These are phyloP conservation scores for Paracorniculantispora psalliotae DNA, from an alignment of 2,329 filamentous ascomycete genomes.

Conservation along the genomic window DNA sequence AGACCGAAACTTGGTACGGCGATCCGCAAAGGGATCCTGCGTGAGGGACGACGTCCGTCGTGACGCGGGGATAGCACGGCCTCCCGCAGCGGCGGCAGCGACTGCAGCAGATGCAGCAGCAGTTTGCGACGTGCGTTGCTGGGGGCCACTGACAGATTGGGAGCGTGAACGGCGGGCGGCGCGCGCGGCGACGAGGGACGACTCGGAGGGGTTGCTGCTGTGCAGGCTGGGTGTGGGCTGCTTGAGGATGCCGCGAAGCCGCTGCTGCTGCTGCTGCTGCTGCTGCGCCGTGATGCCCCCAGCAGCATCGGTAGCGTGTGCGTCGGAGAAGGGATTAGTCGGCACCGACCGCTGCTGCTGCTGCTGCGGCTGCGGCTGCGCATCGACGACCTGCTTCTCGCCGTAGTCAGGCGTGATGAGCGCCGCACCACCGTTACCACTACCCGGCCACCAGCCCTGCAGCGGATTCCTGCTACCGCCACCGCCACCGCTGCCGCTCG, in stretches of 20 bases:
- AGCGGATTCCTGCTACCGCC: background rate
- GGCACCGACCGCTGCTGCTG: background rate
- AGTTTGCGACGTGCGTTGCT: slow-evolving; percentile 12
- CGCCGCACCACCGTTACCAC: background rate
- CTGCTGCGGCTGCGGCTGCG: no score
- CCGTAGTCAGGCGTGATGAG: background rate
- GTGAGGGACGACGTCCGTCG: slow-evolving; percentile 27
- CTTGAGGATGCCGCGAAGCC: slow-evolving; percentile 28
- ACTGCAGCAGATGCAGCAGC: slow-evolving; percentile 20
- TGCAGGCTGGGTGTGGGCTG: slow-evolving; percentile 22
- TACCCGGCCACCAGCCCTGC: slow-evolving; percentile 3
- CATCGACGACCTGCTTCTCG: background rate
- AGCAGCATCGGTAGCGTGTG: slow-evolving; percentile 34
- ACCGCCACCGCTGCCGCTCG: no score
- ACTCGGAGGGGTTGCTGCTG: slow-evolving; percentile 25
- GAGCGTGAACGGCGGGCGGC: slow-evolving; percentile 46
- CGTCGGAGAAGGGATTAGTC: slow-evolving; percentile 44
- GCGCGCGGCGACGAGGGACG: slow-evolving; percentile 34
- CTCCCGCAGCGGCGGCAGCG: slow-evolving; percentile 31
- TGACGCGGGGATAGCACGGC: slow-evolving; percentile 17
- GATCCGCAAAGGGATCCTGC: slow-evolving; percentile 38
- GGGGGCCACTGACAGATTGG: slow-evolving; percentile 32
- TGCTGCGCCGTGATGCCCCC: background rate
- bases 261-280: slow-evolving; percentile 18
- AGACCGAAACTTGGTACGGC: slow-evolving; percentile 54